A percentile compares a stretch with the other conserved stretches of the same genome.
Evolutionary conservation across 139 green algal genomes (phyloP).

Genomic region (Chlorella sp.): DNA sequence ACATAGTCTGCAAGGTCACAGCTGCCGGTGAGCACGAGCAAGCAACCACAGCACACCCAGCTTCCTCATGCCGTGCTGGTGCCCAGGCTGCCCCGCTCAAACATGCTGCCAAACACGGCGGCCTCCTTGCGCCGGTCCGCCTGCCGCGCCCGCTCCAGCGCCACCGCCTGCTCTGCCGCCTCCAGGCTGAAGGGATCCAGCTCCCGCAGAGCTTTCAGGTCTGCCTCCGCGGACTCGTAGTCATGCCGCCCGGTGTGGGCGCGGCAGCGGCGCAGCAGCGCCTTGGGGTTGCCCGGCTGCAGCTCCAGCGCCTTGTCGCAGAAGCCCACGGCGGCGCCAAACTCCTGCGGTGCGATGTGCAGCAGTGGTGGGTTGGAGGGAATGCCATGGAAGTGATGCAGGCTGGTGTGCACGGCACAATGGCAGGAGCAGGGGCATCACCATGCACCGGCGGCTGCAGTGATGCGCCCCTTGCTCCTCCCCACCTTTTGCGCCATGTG

Average conservation of each 20-base stretch:
- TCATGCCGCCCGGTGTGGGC: constrained; percentile 53
- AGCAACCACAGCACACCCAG: too few species aligned
- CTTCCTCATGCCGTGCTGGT: background rate
- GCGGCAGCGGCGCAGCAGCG: constrained; percentile 59
- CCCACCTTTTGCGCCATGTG: constrained; percentile 48
- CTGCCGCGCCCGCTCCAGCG: constrained; percentile 16
- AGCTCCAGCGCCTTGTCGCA: constrained; percentile 57
- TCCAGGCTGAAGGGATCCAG: constrained; percentile 27
- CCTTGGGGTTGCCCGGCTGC: constrained; percentile 55
- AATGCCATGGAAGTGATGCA: too few species aligned
- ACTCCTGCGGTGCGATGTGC: constrained; percentile 27
- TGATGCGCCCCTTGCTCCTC: background rate
- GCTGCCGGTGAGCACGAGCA: too few species aligned
- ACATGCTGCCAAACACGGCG: constrained; percentile 44
- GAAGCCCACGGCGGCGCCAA: constrained; percentile 39
- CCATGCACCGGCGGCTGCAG: too few species aligned
- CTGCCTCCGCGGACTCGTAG: constrained; percentile 31
- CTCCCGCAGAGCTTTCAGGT: constrained; percentile 20
- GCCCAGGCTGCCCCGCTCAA: constrained; percentile 17
- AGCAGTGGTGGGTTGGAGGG: background rate
- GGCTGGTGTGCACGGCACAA: background rate
- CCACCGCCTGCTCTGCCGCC: constrained; percentile 9
- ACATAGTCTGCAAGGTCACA: too few species aligned
- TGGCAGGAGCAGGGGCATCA: too few species aligned
- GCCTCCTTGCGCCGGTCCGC: constrained; percentile 7